phyloP scores from a whole-genome alignment of 257 asterid species.

The Echium plantagineum region DNA sequence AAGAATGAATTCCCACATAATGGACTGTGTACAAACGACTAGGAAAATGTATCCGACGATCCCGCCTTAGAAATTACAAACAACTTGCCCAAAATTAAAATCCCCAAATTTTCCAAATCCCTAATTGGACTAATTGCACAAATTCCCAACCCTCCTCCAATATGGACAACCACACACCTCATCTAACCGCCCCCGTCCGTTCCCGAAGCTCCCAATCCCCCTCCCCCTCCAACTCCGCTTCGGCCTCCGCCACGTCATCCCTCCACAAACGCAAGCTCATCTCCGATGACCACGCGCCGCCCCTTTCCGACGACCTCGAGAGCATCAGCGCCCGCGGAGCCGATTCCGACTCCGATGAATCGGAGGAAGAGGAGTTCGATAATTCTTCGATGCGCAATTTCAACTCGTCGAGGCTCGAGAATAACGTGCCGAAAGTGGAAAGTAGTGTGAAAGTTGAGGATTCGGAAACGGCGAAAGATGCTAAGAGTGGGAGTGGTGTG shows the following conservation, averaged over 20 bases:
- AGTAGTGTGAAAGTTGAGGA: conserved; percentile 58
- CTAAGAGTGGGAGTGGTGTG: conserved; percentile 10
- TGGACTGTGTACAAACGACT: no score
- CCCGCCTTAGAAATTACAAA: no score
- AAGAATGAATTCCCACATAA: no score
- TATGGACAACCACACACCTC: conserved; percentile 21
- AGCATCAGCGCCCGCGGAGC: no score
- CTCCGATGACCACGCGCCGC: conserved; percentile 79
- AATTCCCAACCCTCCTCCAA: no score
- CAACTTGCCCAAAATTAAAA: no score
- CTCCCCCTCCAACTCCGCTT: conserved; percentile 97
- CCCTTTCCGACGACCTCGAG: conserved; percentile 28
- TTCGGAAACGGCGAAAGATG: conserved; percentile 15
- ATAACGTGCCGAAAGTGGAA: conserved; percentile 48
- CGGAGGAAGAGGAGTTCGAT: conserved; percentile 79
- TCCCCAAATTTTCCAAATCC: no score
- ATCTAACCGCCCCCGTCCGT: conserved; percentile 70
- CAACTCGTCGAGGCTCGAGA: conserved; percentile 78
- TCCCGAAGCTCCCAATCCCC: conserved; percentile 92
- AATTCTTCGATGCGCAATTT: conserved; percentile 75
- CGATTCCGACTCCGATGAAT: conserved; percentile 8
- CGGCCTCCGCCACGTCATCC: conserved; percentile 94
- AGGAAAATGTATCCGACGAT: no score
- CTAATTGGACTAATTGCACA: no score
- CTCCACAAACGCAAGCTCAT: conserved; percentile 74